phyloP scores from a whole-genome alignment of 805 yeast species.

The Starmerella cellae region DNA sequence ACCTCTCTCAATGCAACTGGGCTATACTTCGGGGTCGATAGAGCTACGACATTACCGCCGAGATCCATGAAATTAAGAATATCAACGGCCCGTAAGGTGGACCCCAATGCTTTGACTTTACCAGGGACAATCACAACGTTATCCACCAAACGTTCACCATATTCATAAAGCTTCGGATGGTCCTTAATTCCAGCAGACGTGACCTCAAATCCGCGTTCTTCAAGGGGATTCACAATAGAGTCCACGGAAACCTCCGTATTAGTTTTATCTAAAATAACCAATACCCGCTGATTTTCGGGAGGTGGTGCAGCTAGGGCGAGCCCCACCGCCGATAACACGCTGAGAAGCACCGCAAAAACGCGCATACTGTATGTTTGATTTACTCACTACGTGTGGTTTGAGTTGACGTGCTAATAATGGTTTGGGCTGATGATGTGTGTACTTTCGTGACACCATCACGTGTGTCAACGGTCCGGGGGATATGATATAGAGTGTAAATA shows the following conservation, averaged over 20 bases:
- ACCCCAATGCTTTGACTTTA: conserved; percentile 32
- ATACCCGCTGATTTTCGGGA: conserved; percentile 22
- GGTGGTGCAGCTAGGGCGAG: conserved; percentile 15
- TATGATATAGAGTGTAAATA: too few species aligned
- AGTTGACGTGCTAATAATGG: too few species aligned
- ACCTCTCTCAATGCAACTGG: conserved; percentile 54
- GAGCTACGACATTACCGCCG: conserved; percentile 65
- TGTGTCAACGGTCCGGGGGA: too few species aligned
- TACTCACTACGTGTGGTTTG: not conserved
- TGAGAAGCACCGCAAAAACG: not conserved
- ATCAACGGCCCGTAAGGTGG: conserved; percentile 32
- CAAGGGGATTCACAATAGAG: conserved; percentile 20
- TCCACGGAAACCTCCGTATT: conserved; percentile 12
- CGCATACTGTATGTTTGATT: too few species aligned
- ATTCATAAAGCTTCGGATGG: conserved; percentile 28
- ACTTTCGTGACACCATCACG: too few species aligned
- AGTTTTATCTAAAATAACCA: conserved; percentile 25
- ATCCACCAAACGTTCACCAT: conserved; percentile 38
- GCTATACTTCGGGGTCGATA: conserved; percentile 39
- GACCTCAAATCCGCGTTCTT: conserved; percentile 29
- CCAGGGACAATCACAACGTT: conserved; percentile 50
- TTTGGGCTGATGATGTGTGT: too few species aligned
- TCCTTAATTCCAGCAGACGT: conserved; percentile 22
- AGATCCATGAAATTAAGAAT: conserved; percentile 47
- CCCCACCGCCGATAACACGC: not conserved